Evolutionary conservation across 23 red algal genomes (phyloP), one percentile per base, ranked within the genome.

Genomic region (Gracilaria caudata): DNA sequence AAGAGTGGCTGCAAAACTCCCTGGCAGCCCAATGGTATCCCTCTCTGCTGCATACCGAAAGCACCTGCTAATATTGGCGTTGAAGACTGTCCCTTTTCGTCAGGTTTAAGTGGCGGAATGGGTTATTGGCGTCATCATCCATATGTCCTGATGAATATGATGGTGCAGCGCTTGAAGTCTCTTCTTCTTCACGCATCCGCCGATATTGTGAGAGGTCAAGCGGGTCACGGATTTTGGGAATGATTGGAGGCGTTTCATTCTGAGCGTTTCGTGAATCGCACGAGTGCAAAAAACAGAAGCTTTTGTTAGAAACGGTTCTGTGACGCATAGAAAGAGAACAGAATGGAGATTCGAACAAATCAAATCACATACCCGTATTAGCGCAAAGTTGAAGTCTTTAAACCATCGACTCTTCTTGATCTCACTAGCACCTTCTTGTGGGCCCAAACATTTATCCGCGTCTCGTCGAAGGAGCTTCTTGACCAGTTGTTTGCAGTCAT

Each of bases 371-470:
- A 71, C 65, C 65, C 65, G 65, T 59, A 94, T 83, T 38, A 98
- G 90, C 53, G 81, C 78, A 88, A 98, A 98, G 79, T 98, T 91
- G 79, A 98, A 83, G 23, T 89, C 87, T 1, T 82, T 71, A 71
- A 98, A 98, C 96, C 96, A 98, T 68, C 65, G 80, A 45, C 91
- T 89, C 21, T 84, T 82, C 83, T 95, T 98, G 73, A 98, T 92
- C 47, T 98, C 96, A 7, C 71, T 88, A 0, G 96, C 96, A 37
- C 96, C 96, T 44, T 95, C 83, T 61, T 94, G 91, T 47, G 84
- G n/a, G 24, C 96, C 92, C 7, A 98, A 51, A 9, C 96, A 79
- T 54, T 95, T 98, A 56, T 73, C 73, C 19, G 96, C 79, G 10
- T 98, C 92, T 24, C 93, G 88, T 14, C 80, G 81, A 0, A 98